A percentile compares a stretch with the other conserved stretches of the same genome.
Evolutionary conservation across 2,329 filamentous ascomycete species (phyloP).

Genomic region (Apiospora arundinis): DNA sequence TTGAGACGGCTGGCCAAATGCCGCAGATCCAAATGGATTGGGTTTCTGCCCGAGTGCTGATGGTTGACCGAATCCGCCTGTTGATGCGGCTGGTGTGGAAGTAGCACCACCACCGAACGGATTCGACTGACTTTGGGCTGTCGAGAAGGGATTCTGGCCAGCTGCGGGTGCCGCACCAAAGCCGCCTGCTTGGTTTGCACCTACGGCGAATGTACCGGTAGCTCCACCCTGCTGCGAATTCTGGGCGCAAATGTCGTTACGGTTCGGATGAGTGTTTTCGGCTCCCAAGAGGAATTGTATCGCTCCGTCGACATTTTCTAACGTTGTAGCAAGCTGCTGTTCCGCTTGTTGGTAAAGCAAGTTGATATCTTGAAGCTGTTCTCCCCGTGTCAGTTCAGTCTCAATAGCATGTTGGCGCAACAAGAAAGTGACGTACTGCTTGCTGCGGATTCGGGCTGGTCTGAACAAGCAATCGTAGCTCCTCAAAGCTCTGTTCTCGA

Average conservation of each 20-base stretch:
- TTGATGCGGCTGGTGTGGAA: conserved; percentile 17
- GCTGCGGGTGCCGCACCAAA: conserved; percentile 50
- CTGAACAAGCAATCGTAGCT: conserved; percentile 79
- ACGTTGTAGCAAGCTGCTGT: conserved; percentile 74
- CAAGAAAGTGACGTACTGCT: conserved; percentile 48
- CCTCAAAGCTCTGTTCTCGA: conserved; percentile 87
- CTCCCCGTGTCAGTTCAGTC: conserved; percentile 22
- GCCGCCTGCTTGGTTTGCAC: conserved; percentile 34
- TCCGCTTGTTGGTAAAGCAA: conserved; percentile 68
- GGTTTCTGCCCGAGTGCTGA: conserved; percentile 36
- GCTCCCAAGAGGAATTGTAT: conserved; percentile 71
- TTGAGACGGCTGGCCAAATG: conserved; percentile 44
- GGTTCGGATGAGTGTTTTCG: conserved; percentile 76
- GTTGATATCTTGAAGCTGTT: conserved; percentile 56
- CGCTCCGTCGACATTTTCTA: conserved; percentile 74
- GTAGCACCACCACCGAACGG: conserved; percentile 28
- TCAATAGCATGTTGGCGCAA: conserved; percentile 18
- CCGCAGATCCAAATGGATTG: conserved; percentile 21
- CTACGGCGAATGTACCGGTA: conserved; percentile 52
- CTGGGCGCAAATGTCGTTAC: conserved; percentile 66
- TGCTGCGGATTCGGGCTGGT: conserved; percentile 41
- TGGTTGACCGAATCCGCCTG: conserved; percentile 39
- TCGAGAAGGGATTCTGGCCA: conserved; percentile 26
- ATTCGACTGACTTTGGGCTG: conserved; percentile 27
- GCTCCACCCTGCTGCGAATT: conserved; percentile 49